Conservation (phyloP, 2,329 filamentous ascomycete genomes). For the Apiospora marii region DNA sequence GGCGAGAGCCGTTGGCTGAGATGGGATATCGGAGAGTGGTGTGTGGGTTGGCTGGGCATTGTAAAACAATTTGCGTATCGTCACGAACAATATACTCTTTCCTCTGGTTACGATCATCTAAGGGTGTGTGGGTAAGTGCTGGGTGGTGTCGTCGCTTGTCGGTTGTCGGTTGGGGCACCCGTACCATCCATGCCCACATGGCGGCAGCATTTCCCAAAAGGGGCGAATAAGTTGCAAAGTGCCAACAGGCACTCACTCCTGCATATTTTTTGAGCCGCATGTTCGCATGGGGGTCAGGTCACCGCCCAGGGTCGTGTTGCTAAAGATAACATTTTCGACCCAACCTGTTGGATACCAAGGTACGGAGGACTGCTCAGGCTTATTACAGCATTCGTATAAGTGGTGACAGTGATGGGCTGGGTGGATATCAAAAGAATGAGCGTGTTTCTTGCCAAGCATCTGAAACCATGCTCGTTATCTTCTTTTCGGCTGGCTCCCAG, state of each 20-base stretch:
- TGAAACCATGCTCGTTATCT: conserved; percentile 12
- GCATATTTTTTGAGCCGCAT: conserved; percentile 9
- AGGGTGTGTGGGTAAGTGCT: background rate
- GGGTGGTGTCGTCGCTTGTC: background rate
- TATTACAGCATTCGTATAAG: background rate
- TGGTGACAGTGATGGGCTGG: background rate
- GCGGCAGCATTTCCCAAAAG: background rate
- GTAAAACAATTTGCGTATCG: conserved; percentile 14
- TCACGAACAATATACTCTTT: background rate
- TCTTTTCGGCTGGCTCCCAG: background rate
- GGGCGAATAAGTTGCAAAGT: background rate
- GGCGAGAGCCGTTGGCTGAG: background rate
- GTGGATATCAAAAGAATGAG: background rate
- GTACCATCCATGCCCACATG: background rate
- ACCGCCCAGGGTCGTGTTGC: background rate
- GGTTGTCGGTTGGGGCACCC: background rate
- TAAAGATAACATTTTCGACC: conserved; percentile 9
- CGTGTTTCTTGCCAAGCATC: conserved; percentile 16
- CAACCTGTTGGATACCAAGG: background rate
- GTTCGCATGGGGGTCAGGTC: background rate
- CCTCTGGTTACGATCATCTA: background rate
- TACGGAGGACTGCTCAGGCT: background rate
- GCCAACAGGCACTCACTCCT: background rate
- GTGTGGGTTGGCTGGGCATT: background rate
- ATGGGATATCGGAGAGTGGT: conserved; percentile 6